A percentile compares a stretch with the other conserved stretches of the same genome.
phyloP scores from a whole-genome alignment of 2,329 filamentous ascomycete species.

The Ceratocystis eucalypticola region DNA sequence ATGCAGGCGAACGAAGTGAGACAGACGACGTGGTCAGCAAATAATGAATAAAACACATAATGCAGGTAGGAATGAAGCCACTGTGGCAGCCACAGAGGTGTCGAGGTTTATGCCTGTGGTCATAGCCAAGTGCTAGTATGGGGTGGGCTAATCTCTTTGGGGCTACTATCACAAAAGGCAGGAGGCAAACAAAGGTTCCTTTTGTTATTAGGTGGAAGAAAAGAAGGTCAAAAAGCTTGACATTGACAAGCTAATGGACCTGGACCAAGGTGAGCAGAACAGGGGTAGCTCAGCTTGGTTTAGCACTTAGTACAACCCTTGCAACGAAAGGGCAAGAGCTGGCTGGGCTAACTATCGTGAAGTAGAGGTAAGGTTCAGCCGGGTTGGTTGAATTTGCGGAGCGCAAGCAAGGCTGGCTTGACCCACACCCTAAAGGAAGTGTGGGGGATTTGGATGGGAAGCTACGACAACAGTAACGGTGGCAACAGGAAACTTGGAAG shows the following conservation, averaged over 20 bases:
- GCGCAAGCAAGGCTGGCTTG: neutral
- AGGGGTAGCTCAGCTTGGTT: constrained; percentile 4
- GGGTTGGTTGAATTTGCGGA: neutral
- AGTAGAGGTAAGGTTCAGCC: neutral
- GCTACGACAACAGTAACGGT: neutral
- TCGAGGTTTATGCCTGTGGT: neutral
- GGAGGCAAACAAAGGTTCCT: neutral
- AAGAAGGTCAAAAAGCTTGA: neutral
- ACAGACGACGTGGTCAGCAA: neutral
- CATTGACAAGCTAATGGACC: neutral
- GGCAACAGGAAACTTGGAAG: neutral
- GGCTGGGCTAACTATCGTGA: neutral
- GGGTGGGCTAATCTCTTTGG: neutral
- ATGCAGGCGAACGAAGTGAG: constrained; percentile 3
- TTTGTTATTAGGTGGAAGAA: neutral
- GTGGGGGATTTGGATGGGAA: constrained; percentile 10
- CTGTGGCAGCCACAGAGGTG: neutral
- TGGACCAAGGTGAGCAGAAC: neutral
- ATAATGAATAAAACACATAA: neutral
- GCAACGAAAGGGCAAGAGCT: neutral
- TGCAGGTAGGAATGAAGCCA: neutral
- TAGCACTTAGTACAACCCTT: neutral
- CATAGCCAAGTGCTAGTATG: neutral
- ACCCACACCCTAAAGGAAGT: constrained; percentile 1
- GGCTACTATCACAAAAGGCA: neutral